Base-by-base conservation (phyloP, 768 basidiomycete genomes). In the Boletus pseudopeckii region DNA sequence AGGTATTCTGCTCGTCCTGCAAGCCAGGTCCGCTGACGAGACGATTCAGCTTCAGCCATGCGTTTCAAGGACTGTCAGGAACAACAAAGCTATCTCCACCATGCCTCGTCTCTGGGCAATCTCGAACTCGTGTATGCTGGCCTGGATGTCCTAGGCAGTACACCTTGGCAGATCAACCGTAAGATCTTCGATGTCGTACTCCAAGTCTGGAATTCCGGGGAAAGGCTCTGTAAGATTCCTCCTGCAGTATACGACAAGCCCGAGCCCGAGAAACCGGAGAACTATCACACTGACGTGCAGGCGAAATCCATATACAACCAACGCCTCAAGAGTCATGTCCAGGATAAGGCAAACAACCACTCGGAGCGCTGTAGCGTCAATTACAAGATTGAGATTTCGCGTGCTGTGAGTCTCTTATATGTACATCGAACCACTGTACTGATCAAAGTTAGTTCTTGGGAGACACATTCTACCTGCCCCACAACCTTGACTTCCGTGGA, bases 401-500 rank as follows among this genome's bases (percentile, higher is more conserved):
- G 90, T 47, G 86, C 94, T 48, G 92, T 93, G 67, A 69, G 86
- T 78, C 26, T 43, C 11, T 34, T 48, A 22, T 32, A 45, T 43
- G 40, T 28, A 42, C 24, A 50, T 40, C 37, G 39, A 40, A 37
- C 7, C 26, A 41, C 14, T 6, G 32, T 54, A 37, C 44, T 57
- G 22, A 54, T 43, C 8, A 10, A 38, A 54, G 26, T 4, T 53
- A 92, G 86, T 97, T 95, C 79, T 75, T 95, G 47, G 83, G 84
- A 50, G 96, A 97, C 60, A 83, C 75, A 0, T 86, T 98, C 68
- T 98, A 92, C 72, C 77, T 95, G 46, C 95, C 96, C 0, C 96
- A 98, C 71, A 98, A 97, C 70, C 76, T 98, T 62, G 97, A 99
- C 72, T 99, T 98, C 79, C 85, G 96, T 55, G 97, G 97, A 8